Conservation (phyloP, 495 filamentous ascomycete species). For the Baudoinia panamericana region DNA sequence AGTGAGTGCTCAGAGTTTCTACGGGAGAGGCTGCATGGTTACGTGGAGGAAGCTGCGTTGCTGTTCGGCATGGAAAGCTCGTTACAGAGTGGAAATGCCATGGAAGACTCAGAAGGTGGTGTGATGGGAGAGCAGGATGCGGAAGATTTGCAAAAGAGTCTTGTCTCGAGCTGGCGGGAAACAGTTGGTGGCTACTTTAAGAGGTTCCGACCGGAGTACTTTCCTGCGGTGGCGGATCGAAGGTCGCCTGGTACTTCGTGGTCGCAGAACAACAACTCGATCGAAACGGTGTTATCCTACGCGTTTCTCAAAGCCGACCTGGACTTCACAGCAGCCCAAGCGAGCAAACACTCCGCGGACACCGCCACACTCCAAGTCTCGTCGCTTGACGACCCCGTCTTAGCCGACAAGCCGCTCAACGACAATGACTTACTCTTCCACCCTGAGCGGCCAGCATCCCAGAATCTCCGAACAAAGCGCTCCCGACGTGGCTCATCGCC, state of each 20-base stretch:
- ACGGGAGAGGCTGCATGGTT: conserved; percentile 70
- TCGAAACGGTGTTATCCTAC: conserved; percentile 64
- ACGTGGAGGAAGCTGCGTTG: conserved; percentile 66
- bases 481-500: conserved; percentile 9
- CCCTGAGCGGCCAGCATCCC: conserved; percentile 40
- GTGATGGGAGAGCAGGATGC: conserved; percentile 35
- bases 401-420: conserved; percentile 63
- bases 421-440: conserved; percentile 63
- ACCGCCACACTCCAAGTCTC: background rate
- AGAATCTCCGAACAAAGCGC: conserved; percentile 12
- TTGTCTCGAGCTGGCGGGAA: conserved; percentile 66
- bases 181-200: conserved; percentile 89
- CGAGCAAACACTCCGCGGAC: conserved; percentile 46
- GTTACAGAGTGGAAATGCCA: conserved; percentile 33
- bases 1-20: conserved; percentile 78
- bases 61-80: conserved; percentile 64
- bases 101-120: conserved; percentile 26
- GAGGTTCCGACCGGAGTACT: conserved; percentile 64
- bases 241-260: conserved; percentile 4
- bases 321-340: conserved; percentile 81
- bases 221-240: conserved; percentile 28
- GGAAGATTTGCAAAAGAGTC: conserved; percentile 46
- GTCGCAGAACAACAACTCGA: conserved; percentile 25
- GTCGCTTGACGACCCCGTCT: conserved; percentile 42
- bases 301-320: conserved; percentile 86